phyloP scores from a whole-genome alignment of 2,329 filamentous ascomycete genomes.

The Pseudogymnoascus sp. region DNA sequence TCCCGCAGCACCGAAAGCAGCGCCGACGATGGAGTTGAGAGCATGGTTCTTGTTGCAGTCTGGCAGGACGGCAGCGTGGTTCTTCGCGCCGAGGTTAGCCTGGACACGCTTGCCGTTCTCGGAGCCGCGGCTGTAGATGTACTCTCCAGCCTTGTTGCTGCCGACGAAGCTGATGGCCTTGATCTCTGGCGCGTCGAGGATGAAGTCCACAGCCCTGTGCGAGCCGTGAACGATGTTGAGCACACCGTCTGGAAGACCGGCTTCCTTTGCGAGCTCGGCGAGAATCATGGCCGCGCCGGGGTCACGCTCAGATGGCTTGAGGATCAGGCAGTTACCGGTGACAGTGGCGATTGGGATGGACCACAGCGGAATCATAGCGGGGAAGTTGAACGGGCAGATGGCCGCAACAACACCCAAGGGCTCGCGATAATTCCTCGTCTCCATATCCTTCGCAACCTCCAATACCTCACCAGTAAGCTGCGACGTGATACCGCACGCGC shows the following conservation, averaged over 20 bases:
- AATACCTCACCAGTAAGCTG: conserved; percentile 77
- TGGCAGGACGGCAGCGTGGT: conserved; percentile 76
- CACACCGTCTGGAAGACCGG: conserved; percentile 75
- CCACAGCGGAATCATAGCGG: conserved; percentile 91
- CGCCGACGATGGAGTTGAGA: conserved; percentile 75
- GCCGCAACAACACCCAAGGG: conserved; percentile 74
- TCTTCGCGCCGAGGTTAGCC: conserved; percentile 83
- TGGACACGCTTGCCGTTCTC: conserved; percentile 85
- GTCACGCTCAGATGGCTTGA: conserved; percentile 83
- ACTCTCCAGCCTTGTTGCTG: conserved; percentile 81
- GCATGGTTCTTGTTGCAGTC: conserved; percentile 90
- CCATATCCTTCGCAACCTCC: conserved; percentile 85
- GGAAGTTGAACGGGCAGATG: conserved; percentile 88
- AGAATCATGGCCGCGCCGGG: conserved; percentile 81
- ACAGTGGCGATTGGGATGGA: conserved; percentile 79
- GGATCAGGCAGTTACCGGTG: conserved; percentile 74
- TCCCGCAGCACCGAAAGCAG: conserved; percentile 77
- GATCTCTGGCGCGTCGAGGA: conserved; percentile 77
- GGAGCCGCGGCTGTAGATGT: conserved; percentile 72
- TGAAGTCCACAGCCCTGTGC: conserved; percentile 76
- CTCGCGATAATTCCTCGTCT: conserved; percentile 76
- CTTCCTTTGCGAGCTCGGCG: conserved; percentile 71
- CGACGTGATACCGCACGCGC: conserved; percentile 72
- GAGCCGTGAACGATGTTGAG: conserved; percentile 78
- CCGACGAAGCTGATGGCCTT: conserved; percentile 85